Evolutionary conservation across 148 eudicot genomes (phyloP).

Genomic region (Cornus suecica): DNA sequence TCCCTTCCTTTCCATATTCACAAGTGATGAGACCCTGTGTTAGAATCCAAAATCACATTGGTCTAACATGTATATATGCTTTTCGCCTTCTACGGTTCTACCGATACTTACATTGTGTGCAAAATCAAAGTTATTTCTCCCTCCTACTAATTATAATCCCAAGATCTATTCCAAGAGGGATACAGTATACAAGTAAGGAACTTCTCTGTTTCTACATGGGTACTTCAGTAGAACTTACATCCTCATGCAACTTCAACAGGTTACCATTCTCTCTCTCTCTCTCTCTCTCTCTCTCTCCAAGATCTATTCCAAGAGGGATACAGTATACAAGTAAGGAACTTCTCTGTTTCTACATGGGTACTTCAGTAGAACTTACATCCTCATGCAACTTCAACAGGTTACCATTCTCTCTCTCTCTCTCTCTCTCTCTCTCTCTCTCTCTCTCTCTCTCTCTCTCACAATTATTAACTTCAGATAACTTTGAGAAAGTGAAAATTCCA

Average conservation of each 20-base stretch:
- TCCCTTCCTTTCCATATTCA: no score
- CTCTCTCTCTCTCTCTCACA: not conserved
- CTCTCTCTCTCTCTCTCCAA: no score
- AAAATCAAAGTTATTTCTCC: not conserved
- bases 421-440: no score
- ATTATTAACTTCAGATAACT: not conserved
- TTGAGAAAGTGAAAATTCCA: conserved; percentile 9
- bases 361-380: conserved; percentile 8
- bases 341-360: conserved; percentile 19
- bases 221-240: conserved; percentile 6
- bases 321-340: not conserved
- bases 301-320: not conserved
- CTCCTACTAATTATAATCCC: not conserved
- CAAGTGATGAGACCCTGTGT: no score
- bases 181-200: not conserved
- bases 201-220: conserved; percentile 18
- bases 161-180: not conserved
- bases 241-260: conserved; percentile 8
- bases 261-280: conserved; percentile 8
- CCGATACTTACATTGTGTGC: not conserved
- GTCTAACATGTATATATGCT: no score
- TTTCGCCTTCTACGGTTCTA: no score
- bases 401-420: conserved; percentile 5
- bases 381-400: conserved; percentile 8
- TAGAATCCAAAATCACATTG: no score